Evolutionary conservation across 140 eudicot genomes (phyloP).

Genomic region (Cichorium intybus): DNA sequence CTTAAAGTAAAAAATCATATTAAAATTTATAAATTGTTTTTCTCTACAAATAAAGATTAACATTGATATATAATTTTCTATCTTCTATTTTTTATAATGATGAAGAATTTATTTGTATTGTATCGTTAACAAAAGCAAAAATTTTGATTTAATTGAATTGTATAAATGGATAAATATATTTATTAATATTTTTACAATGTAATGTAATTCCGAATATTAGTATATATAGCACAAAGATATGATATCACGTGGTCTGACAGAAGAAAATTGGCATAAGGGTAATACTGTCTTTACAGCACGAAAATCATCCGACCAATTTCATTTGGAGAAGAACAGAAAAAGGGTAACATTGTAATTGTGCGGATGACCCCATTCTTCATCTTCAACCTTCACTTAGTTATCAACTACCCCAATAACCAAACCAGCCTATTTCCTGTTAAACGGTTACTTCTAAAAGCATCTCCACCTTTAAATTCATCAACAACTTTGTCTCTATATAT

Average conservation of each 20-base stretch:
- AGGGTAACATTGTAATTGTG: slow-evolving; percentile 34
- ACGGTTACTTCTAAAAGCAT: slow-evolving; percentile 40
- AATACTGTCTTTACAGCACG: slow-evolving; percentile 19
- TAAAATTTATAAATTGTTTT: no score
- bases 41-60: no score
- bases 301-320: slow-evolving; percentile 9
- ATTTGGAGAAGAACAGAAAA: neutral
- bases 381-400: slow-evolving; percentile 49
- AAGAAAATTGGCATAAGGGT: slow-evolving; percentile 23
- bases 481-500: slow-evolving; percentile 10
- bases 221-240: no score
- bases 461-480: slow-evolving; percentile 9
- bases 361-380: slow-evolving; percentile 16
- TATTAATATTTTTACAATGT: no score
- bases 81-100: no score
- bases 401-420: slow-evolving; percentile 44
- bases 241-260: neutral
- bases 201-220: no score
- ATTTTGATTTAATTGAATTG: no score
- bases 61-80: no score
- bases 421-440: slow-evolving; percentile 42
- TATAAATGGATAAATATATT: no score
- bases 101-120: no score
- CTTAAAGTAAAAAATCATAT: no score
- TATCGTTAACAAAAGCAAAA: no score